These are phyloP conservation scores for Colletotrichum tofieldiae DNA, from an alignment of 2,329 filamentous ascomycete genomes.

Conservation along the genomic window DNA sequence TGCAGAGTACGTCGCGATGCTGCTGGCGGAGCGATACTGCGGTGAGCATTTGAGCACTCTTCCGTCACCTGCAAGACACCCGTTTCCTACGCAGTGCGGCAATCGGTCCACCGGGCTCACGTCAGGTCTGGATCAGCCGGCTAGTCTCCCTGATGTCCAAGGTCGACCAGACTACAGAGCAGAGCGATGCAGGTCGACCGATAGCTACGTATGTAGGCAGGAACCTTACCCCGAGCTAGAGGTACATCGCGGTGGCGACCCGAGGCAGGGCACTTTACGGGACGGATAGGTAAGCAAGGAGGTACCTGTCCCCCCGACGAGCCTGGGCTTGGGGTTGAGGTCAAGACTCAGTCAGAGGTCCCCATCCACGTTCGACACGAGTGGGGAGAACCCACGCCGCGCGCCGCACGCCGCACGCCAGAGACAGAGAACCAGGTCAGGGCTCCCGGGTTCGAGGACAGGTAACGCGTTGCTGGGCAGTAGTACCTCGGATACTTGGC, in stretches of 20 bases:
- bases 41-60: not conserved
- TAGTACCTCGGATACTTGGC: slow-evolving; percentile 33
- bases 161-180: not conserved
- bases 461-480: not conserved
- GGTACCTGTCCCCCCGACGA: slow-evolving; percentile 12
- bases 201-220: not conserved
- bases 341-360: slow-evolving; percentile 36
- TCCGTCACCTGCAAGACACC: not conserved
- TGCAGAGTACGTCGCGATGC: not conserved
- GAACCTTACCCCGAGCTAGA: slow-evolving; percentile 7
- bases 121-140: not conserved
- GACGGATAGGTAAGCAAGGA: slow-evolving; percentile 19
- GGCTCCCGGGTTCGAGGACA: slow-evolving; percentile 37
- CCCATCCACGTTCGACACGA: slow-evolving; percentile 34
- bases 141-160: not conserved
- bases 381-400: slow-evolving; percentile 40
- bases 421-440: slow-evolving; percentile 39
- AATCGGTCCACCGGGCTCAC: not conserved
- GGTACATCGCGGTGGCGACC: slow-evolving; percentile 8
- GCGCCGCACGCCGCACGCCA: slow-evolving; percentile 30
- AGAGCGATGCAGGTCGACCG: not conserved
- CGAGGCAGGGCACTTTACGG: not conserved
- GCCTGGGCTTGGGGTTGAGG: slow-evolving; percentile 33
- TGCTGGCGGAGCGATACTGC: not conserved
- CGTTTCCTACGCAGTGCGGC: not conserved